Conservation (phyloP, 257 asterid species). For the Echium plantagineum region DNA sequence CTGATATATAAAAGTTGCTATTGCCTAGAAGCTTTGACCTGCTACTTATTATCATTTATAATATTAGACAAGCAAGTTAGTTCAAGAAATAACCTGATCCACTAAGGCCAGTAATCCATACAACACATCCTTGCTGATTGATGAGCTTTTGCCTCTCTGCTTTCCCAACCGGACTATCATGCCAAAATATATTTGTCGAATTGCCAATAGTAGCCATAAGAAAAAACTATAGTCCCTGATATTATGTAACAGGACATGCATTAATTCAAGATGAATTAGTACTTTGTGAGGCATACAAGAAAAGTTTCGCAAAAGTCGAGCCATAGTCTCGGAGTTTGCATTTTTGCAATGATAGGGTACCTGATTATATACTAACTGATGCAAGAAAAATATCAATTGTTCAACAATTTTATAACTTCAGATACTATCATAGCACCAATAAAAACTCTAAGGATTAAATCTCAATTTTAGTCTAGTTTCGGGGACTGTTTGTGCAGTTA, state of each 20-base stretch:
- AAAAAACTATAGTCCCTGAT: background rate
- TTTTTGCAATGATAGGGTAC: too few relatives aligned
- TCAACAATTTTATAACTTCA: too few relatives aligned
- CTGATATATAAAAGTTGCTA: background rate
- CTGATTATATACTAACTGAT: too few relatives aligned
- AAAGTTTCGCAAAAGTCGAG: too few relatives aligned
- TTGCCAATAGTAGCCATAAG: constrained; percentile 63
- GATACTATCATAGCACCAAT: too few relatives aligned
- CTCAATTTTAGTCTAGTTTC: too few relatives aligned
- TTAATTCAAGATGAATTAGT: background rate
- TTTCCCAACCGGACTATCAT: constrained; percentile 68
- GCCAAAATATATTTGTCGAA: constrained; percentile 90
- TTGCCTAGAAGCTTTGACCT: constrained; percentile 1
- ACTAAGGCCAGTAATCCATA: constrained; percentile 97
- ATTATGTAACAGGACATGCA: background rate
- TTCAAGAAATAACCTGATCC: constrained; percentile 63
- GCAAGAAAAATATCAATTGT: too few relatives aligned
- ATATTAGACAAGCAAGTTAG: background rate
- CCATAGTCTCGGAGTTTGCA: too few relatives aligned
- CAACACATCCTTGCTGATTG: constrained; percentile 85
- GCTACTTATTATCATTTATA: background rate
- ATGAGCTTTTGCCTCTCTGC: constrained; percentile 70
- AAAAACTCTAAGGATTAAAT: too few relatives aligned
- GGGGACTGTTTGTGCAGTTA: too few relatives aligned
- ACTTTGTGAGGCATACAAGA: too few relatives aligned